Evolutionary conservation across 2,329 filamentous ascomycete genomes (phyloP).

Genomic region (Chaetomium globosum): DNA sequence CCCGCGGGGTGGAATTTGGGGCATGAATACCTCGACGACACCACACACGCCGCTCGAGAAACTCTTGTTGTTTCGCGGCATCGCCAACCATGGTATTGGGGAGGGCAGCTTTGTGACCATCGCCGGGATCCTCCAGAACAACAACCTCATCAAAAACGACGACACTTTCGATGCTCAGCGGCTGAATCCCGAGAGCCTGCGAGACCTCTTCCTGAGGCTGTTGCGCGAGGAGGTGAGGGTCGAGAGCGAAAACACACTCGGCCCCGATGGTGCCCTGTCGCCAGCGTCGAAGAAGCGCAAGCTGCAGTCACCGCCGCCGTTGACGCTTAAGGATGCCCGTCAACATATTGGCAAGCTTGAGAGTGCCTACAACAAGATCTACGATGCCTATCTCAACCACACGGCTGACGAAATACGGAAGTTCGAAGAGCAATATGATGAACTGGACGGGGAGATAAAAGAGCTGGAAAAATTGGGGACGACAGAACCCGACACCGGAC

Average conservation of each 20-base stretch:
- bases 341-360: constrained; percentile 70
- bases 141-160: constrained; percentile 71
- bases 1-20: constrained; percentile 43
- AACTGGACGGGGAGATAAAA: constrained; percentile 67
- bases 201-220: constrained; percentile 75
- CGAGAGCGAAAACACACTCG: constrained; percentile 50
- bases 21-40: constrained; percentile 42
- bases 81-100: constrained; percentile 40
- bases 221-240: constrained; percentile 70
- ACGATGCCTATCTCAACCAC: constrained; percentile 71
- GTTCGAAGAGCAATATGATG: constrained; percentile 69
- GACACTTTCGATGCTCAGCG: constrained; percentile 72
- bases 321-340: constrained; percentile 66
- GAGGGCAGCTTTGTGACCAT: constrained; percentile 43
- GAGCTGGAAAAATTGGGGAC: constrained; percentile 45
- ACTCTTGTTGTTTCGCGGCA: constrained; percentile 42
- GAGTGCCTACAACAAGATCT: constrained; percentile 71
- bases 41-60: constrained; percentile 44
- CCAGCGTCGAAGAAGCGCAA: constrained; percentile 74
- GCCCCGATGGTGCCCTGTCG: constrained; percentile 51
- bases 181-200: constrained; percentile 75
- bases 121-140: constrained; percentile 67
- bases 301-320: constrained; percentile 64
- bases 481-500: constrained; percentile 23
- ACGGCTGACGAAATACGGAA: constrained; percentile 70